These are phyloP conservation scores for Neonothopanus nambi DNA, from an alignment of 1,284 basidiomycete species.

Conservation along the genomic window DNA sequence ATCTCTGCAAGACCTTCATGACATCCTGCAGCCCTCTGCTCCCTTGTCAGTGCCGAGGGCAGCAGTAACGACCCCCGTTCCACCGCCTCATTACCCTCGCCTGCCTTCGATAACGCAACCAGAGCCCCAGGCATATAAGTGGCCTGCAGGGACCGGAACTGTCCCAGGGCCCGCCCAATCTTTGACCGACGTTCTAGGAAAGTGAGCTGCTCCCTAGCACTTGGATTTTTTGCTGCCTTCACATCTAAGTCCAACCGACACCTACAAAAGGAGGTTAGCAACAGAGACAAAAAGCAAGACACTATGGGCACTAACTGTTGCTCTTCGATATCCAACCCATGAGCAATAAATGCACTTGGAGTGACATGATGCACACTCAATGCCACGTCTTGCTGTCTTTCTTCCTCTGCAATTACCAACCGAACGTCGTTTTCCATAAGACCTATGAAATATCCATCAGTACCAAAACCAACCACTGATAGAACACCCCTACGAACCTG, in stretches of 20 bases:
- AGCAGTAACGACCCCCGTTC: no score
- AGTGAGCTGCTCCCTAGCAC: background rate
- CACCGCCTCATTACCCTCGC: no score
- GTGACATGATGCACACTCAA: constrained; percentile 3
- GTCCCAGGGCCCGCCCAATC: background rate
- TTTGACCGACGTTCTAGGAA: background rate
- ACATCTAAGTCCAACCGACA: background rate
- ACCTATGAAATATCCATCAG: background rate
- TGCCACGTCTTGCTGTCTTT: background rate
- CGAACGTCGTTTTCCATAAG: background rate
- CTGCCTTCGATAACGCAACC: no score
- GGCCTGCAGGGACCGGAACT: constrained; percentile 3
- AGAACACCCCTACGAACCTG: background rate
- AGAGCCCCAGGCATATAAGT: no score
- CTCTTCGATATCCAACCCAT: constrained; percentile 2
- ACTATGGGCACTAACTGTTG: constrained; percentile 5
- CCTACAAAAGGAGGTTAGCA: background rate
- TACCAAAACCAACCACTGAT: background rate
- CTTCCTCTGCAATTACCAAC: background rate
- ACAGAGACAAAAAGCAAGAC: background rate
- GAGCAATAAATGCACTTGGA: background rate
- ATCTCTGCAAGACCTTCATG: background rate
- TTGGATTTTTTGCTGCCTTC: background rate
- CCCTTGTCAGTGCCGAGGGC: no score
- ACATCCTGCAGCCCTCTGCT: no score